Evolutionary conservation across 805 yeast genomes (phyloP), one percentile per base, ranked within the genome.

Genomic region (Barnettozyma sucrosica): DNA sequence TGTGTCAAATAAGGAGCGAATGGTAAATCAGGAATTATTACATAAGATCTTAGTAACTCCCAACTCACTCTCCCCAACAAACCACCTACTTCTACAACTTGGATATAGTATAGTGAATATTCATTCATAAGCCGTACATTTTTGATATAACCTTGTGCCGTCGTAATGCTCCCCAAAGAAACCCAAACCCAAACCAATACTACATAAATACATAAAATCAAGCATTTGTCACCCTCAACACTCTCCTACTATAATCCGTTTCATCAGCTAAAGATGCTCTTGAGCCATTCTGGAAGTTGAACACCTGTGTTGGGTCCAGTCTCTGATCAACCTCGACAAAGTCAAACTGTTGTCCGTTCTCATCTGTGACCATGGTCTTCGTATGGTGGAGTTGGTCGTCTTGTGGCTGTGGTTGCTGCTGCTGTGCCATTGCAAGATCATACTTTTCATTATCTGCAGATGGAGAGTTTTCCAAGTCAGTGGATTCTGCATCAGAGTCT

Each of bases 251-350:
- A 55, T 80, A 80, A 55, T 81, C 85, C 51, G 69, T 68, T 48
- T 80, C 76, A 57, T 80, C 86, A 18, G 71, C 76, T 32, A 80
- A 57, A 30, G 77, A 69, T 41, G 72, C 65, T 39, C 69, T 63
- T 7, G 80, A 73, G 32, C 69, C 71, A 54, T 70, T 71, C 41
- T 67, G 75, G 67, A 72, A 70, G 47, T 66, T 66, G 51, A 73
- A 71, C 67, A 78, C 68, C 41, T 72, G 72, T 45, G 69, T 65
- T 5, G 86, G 86, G 53, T 81, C 86, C 46, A 81, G 62, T 37
- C 87, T 63, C 55, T 76, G 82, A 62, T 81, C 87, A n/a, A 78
- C 78, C 45, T 65, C 63, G 18, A 56, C 59, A 40, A 68, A 61
- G 23, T 47, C 48, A 24, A 51, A 49, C 18, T 53, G 52, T 6